Conservation (phyloP, 2,329 filamentous ascomycete genomes). For the Penicillium nordicum region DNA sequence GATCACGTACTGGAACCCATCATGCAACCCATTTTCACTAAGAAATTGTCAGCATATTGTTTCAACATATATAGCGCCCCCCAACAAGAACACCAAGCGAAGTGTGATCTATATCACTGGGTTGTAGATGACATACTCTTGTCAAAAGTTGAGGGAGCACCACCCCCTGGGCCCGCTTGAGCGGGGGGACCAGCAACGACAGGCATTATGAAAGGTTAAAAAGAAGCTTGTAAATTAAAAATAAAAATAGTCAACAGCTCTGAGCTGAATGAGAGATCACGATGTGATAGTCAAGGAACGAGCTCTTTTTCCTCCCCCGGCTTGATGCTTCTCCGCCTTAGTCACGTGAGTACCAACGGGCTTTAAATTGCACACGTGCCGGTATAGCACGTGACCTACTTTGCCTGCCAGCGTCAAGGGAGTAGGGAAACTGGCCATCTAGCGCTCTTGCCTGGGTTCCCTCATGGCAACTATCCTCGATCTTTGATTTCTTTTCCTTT, state of each 20-base stretch:
- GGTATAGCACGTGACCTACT: slow-evolving; percentile 15
- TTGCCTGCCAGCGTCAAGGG: slow-evolving; percentile 20
- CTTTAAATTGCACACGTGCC: slow-evolving; percentile 17
- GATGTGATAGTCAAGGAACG: slow-evolving; percentile 1
- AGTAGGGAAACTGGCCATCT: slow-evolving; percentile 19
- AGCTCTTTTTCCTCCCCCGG: slow-evolving; percentile 18
- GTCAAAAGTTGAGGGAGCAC: slow-evolving; percentile 61
- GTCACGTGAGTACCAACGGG: slow-evolving; percentile 20
- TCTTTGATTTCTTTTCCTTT: slow-evolving; percentile 19
- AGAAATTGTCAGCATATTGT: slow-evolving; percentile 29
- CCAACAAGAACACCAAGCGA: background rate
- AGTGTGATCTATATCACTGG: slow-evolving; percentile 10
- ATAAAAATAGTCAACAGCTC: background rate
- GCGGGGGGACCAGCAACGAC: slow-evolving; percentile 53
- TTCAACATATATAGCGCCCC: background rate
- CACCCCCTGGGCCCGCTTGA: slow-evolving; percentile 45
- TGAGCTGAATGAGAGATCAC: background rate
- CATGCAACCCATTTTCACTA: slow-evolving; percentile 97
- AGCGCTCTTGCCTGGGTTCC: slow-evolving; percentile 21
- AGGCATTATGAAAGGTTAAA: slow-evolving; percentile 47
- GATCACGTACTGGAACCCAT: slow-evolving; percentile 88
- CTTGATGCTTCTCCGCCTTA: slow-evolving; percentile 18
- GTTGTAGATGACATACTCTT: slow-evolving; percentile 55
- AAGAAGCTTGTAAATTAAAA: background rate
- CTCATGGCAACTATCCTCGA: slow-evolving; percentile 27